Evolutionary conservation across 495 filamentous ascomycete species (phyloP).

Genomic region (Hyaloscypha hepaticicola): DNA sequence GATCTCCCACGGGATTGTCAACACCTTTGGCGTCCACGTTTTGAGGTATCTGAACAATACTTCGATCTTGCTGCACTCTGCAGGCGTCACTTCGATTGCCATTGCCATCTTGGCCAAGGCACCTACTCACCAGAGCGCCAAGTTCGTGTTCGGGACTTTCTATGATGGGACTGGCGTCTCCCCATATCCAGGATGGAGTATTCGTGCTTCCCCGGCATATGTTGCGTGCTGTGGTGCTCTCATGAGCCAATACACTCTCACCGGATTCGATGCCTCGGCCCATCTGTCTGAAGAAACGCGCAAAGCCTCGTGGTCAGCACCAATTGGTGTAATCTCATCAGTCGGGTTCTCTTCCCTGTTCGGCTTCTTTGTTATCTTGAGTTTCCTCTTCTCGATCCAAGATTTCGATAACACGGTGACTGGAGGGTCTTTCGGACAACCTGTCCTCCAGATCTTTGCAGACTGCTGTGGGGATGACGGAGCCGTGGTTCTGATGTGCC

Average conservation of each 20-base stretch:
- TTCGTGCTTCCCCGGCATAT: conserved; percentile 53
- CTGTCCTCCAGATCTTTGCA: conserved; percentile 57
- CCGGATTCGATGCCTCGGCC: conserved; percentile 57
- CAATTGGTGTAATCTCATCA: conserved; percentile 59
- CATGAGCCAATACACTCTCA: conserved; percentile 55
- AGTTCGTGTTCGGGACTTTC: conserved; percentile 59
- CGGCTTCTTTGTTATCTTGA: conserved; percentile 61
- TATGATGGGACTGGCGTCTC: conserved; percentile 56
- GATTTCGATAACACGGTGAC: conserved; percentile 48
- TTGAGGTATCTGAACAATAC: conserved; percentile 60
- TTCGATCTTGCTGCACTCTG: conserved; percentile 59
- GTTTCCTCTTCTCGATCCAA: conserved; percentile 59
- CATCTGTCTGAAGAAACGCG: conserved; percentile 61
- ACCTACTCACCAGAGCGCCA: conserved; percentile 57
- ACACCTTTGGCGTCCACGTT: conserved; percentile 58
- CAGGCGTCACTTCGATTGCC: conserved; percentile 55
- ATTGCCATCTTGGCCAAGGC: conserved; percentile 62
- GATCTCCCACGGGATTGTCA: conserved; percentile 54
- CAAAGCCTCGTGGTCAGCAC: conserved; percentile 59
- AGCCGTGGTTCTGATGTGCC: conserved; percentile 52
- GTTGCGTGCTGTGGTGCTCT: conserved; percentile 54
- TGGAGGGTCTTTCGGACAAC: conserved; percentile 43
- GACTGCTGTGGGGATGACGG: conserved; percentile 56
- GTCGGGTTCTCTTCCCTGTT: conserved; percentile 58
- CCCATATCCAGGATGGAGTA: conserved; percentile 47